Evolutionary conservation across 495 filamentous ascomycete species (phyloP).

Genomic region (Hyaloscypha variabilis): DNA sequence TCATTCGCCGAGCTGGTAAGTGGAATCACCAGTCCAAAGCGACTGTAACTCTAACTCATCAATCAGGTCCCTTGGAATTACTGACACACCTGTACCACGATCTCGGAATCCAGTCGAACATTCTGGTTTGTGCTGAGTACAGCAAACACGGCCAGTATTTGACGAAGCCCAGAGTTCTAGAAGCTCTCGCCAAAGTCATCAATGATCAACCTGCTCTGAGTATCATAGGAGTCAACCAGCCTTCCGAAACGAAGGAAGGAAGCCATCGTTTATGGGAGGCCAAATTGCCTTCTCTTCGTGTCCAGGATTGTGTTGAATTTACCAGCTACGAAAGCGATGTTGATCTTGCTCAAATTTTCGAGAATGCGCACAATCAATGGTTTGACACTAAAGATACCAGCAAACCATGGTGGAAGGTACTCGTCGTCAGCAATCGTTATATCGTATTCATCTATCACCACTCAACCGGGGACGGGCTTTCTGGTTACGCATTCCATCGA

Average conservation of each 20-base stretch:
- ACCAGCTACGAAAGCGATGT: constrained; percentile 1
- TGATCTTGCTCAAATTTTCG: background rate
- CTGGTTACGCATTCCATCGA: constrained; percentile 14
- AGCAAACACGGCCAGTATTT: background rate
- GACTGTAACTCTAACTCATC: background rate
- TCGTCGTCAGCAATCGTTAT: constrained; percentile 3
- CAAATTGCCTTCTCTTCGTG: constrained; percentile 5
- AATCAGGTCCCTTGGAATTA: constrained; percentile 13
- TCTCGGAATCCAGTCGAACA: constrained; percentile 21
- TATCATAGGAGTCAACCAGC: constrained; percentile 7
- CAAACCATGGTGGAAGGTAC: constrained; percentile 17
- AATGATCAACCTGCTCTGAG: constrained; percentile 16
- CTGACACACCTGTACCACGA: constrained; percentile 20
- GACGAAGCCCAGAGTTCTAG: background rate
- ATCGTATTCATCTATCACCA: constrained; percentile 18
- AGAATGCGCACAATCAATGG: constrained; percentile 24
- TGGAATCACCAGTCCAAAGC: background rate
- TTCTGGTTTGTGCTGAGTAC: constrained; percentile 14
- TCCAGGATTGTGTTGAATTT: constrained; percentile 18
- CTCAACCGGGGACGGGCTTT: constrained; percentile 13
- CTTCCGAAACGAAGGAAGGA: constrained; percentile 16
- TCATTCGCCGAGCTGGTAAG: constrained; percentile 9
- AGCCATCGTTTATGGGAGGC: constrained; percentile 23
- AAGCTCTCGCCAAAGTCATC: constrained; percentile 14
- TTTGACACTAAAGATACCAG: constrained; percentile 16